phyloP scores from a whole-genome alignment of 108 stramenopile genomes.

The Nitzschia sp. region DNA sequence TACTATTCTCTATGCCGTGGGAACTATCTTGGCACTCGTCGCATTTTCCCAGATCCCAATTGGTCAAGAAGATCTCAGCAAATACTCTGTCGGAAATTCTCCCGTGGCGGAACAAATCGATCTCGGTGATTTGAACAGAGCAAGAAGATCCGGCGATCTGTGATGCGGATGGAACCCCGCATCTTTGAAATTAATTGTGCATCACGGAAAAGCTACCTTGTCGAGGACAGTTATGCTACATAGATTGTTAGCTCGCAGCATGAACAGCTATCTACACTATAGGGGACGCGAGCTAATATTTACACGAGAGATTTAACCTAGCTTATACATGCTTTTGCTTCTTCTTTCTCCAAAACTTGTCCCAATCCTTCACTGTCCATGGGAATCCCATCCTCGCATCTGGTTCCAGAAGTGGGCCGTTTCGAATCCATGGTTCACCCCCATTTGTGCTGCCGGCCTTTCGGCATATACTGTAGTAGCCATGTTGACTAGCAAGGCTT shows the following conservation, averaged over 20 bases:
- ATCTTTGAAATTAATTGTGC: no score
- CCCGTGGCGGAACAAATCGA: slow-evolving; percentile 20
- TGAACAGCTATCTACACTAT: no score
- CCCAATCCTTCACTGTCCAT: slow-evolving; percentile 53
- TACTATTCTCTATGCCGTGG: slow-evolving; percentile 20
- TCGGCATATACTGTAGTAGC: slow-evolving; percentile 49
- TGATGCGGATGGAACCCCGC: no score
- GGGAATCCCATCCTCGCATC: slow-evolving; percentile 55
- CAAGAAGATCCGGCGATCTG: slow-evolving; percentile 15
- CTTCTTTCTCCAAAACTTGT: slow-evolving; percentile 27
- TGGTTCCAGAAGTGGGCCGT: slow-evolving; percentile 24
- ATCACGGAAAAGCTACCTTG: no score
- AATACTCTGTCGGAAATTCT: slow-evolving; percentile 28
- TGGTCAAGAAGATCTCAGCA: slow-evolving; percentile 39
- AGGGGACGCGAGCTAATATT: no score
- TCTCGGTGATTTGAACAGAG: slow-evolving; percentile 39
- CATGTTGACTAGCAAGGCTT: slow-evolving; percentile 37
- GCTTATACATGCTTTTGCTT: background rate
- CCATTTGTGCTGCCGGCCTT: background rate
- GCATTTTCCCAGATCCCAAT: slow-evolving; percentile 42
- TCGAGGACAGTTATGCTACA: no score
- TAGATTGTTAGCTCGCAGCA: no score
- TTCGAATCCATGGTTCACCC: slow-evolving; percentile 16
- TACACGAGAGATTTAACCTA: no score
- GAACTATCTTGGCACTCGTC: slow-evolving; percentile 9